Evolutionary conservation across 805 yeast species (phyloP), one percentile per base, ranked within the genome.

Genomic region (Middelhovenomyces tepae): DNA sequence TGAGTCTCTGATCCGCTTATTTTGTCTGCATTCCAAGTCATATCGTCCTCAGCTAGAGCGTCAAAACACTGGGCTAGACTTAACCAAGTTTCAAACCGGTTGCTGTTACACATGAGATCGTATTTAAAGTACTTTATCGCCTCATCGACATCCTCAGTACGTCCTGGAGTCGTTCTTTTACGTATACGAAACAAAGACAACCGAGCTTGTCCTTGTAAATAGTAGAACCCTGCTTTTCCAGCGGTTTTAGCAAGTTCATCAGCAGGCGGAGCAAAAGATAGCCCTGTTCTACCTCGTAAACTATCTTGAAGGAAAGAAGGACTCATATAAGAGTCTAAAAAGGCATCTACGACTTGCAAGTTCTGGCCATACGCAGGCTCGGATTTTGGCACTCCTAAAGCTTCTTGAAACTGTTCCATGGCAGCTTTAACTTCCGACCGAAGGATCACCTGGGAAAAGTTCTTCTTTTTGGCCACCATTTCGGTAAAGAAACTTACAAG

Each of bases 11-110:
- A 49, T 0, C 70, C 64, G 32, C 77, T 77, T 22, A 85, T 57
- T 47, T 81, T 81, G 46, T 87, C 95, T 0, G 94, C 76, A 1
- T 89, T 81, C 93, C 95, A 85, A n/a, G 83, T 74, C 36, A 91
- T 57, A 42, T 84, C 95, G 53, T 86, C 95, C 43, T 89, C 96
- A 0, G 80, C 94, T 25, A 82, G 59, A 37, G 65, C 75, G 0
- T 86, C 77, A 45, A 69, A 86, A 0, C 89, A 76, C 48, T 78
- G 85, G 0, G 93, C 95, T 9, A 91, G 53, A 1, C 84, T 65
- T 25, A 75, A 62, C 99, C 99, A 91, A 6, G 83, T 74, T 54
- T 91, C 98, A 29, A 78, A 65, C 19, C 95, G 60, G 24, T 69
- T 59, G 2, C 80, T 67, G 3, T 80, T 75, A 45, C 76, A 76